Evolutionary conservation across 345 rosid genomes (phyloP).

Genomic region (Psidium guajava): DNA sequence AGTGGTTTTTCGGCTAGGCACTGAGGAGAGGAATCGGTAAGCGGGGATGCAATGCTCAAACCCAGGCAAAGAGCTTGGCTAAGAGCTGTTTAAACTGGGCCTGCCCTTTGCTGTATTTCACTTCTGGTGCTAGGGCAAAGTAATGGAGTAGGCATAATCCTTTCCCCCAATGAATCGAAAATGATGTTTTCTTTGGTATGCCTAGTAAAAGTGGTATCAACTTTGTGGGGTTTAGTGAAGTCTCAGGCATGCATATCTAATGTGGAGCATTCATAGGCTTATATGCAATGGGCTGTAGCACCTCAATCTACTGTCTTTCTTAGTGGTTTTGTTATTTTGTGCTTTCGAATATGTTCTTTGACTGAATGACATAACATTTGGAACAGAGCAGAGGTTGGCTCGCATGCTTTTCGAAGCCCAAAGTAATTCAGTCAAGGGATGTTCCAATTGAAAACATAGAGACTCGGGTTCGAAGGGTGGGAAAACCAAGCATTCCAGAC

Average conservation of each 20-base stretch:
- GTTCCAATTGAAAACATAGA: conserved; percentile 14
- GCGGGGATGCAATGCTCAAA: background rate
- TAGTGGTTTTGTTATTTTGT: conserved; percentile 9
- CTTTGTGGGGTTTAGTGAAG: background rate
- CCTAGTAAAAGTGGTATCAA: background rate
- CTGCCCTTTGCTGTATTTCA: background rate
- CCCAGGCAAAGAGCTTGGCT: background rate
- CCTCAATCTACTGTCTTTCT: background rate
- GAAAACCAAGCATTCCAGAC: conserved; percentile 35
- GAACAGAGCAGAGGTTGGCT: conserved; percentile 88
- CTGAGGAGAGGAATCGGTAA: background rate
- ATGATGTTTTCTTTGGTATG: background rate
- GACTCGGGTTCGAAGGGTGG: conserved; percentile 6
- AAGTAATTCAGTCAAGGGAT: conserved; percentile 15
- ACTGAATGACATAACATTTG: conserved; percentile 26
- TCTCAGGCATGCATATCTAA: background rate
- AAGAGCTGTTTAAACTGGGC: background rate
- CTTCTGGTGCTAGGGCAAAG: background rate
- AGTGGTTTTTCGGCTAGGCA: background rate
- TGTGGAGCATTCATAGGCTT: background rate
- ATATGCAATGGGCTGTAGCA: background rate
- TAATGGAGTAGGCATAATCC: background rate
- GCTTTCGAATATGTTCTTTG: conserved; percentile 7
- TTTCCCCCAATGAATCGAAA: background rate
- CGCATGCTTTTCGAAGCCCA: conserved; percentile 49